Evolutionary conservation across 768 basidiomycete species (phyloP).

Genomic region (Scleroderma bovista): DNA sequence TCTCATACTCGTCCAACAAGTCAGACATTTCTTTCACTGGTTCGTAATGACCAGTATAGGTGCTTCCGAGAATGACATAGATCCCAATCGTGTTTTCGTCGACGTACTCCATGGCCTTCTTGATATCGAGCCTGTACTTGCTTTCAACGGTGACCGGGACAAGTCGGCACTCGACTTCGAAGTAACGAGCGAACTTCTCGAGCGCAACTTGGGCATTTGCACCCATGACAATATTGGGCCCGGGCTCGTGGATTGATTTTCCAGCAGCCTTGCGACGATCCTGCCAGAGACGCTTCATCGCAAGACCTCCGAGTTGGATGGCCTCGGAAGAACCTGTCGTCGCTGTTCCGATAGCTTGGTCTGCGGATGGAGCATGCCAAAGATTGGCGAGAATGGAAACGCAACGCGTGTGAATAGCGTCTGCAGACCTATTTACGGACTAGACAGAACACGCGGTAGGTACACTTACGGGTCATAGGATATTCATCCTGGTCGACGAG

Average conservation of each 20-base stretch:
- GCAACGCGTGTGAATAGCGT: slow-evolving; percentile 40
- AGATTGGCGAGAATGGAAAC: slow-evolving; percentile 58
- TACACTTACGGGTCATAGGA: slow-evolving; percentile 44
- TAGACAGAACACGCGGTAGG: not conserved
- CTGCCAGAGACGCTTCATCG: slow-evolving; percentile 70
- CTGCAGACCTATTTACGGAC: slow-evolving; percentile 11
- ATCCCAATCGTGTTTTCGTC: slow-evolving; percentile 73
- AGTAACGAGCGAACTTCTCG: slow-evolving; percentile 66
- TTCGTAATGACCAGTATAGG: slow-evolving; percentile 60
- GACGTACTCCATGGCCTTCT: slow-evolving; percentile 56
- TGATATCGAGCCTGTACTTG: slow-evolving; percentile 73
- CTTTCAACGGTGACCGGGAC: slow-evolving; percentile 62
- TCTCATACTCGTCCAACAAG: slow-evolving; percentile 56
- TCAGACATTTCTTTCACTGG: slow-evolving; percentile 82
- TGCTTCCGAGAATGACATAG: slow-evolving; percentile 56
- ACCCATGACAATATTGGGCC: slow-evolving; percentile 61
- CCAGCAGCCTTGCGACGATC: slow-evolving; percentile 58
- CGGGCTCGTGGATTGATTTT: slow-evolving; percentile 61
- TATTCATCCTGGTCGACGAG: slow-evolving; percentile 69
- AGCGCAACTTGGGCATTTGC: slow-evolving; percentile 68
- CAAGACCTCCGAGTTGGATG: slow-evolving; percentile 67
- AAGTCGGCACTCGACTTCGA: slow-evolving; percentile 59
- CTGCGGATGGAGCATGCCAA: slow-evolving; percentile 56
- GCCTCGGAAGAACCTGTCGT: slow-evolving; percentile 70
- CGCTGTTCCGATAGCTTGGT: slow-evolving; percentile 59